These are phyloP conservation scores for Eustoma russellianum DNA, from an alignment of 257 asterid genomes.

Conservation along the genomic window DNA sequence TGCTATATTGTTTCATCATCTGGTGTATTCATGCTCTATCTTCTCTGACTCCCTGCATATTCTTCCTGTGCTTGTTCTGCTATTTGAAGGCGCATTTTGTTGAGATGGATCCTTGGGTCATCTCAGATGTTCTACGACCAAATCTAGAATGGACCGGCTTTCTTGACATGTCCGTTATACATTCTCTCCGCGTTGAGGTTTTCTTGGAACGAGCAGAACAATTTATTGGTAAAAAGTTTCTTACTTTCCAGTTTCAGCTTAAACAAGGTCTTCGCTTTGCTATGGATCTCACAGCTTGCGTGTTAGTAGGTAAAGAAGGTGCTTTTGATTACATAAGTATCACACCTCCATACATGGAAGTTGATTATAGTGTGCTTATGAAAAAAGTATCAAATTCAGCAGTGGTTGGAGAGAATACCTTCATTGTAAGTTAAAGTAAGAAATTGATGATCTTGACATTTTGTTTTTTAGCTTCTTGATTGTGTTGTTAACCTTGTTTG, in stretches of 20 bases:
- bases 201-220: slow-evolving; percentile 64
- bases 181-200: slow-evolving; percentile 62
- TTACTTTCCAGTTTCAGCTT: background rate
- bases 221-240: slow-evolving; percentile 40
- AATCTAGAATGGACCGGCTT: slow-evolving; percentile 80
- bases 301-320: slow-evolving; percentile 40
- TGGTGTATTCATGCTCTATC: slow-evolving; percentile 4
- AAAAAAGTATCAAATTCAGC: slow-evolving; percentile 65
- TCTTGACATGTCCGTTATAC: slow-evolving; percentile 70
- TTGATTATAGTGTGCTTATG: slow-evolving; percentile 75
- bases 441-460: too few relatives aligned
- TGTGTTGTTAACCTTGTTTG: background rate
- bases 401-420: slow-evolving; percentile 71
- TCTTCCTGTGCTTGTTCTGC: slow-evolving; percentile 9
- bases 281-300: too few relatives aligned
- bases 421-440: slow-evolving; percentile 45
- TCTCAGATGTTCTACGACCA: slow-evolving; percentile 74
- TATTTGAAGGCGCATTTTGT: slow-evolving; percentile 77
- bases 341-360: slow-evolving; percentile 91
- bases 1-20: background rate
- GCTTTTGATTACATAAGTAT: slow-evolving; percentile 79
- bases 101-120: slow-evolving; percentile 99
- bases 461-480: slow-evolving; percentile 1
- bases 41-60: slow-evolving; percentile 6
- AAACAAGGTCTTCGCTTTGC: background rate